A percentile compares a stretch with the other conserved stretches of the same genome.
Evolutionary conservation across 2,329 filamentous ascomycete species (phyloP).

Genomic region (Colletotrichum noveboracense): DNA sequence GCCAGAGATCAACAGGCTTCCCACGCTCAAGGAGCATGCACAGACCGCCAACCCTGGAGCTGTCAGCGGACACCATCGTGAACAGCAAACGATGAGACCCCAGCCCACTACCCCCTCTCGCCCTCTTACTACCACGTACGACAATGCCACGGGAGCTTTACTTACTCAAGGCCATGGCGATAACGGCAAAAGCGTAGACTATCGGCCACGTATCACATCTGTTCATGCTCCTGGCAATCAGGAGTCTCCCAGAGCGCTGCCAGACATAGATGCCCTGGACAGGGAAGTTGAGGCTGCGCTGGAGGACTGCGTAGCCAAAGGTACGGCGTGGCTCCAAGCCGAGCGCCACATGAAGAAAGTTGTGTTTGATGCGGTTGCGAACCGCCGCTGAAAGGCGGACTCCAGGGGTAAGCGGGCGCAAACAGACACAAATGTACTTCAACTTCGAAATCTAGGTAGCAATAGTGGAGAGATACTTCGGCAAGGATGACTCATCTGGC

Average conservation of each 20-base stretch:
- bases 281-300: background rate
- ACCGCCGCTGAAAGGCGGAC: background rate
- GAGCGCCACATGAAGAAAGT: background rate
- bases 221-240: background rate
- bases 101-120: background rate
- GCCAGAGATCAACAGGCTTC: background rate
- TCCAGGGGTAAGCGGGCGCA: background rate
- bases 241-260: background rate
- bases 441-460: background rate
- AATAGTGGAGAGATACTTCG: background rate
- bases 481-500: background rate
- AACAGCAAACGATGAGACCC: background rate
- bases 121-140: background rate
- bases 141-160: background rate
- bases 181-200: background rate
- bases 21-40: background rate
- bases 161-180: background rate
- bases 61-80: background rate
- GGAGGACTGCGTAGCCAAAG: background rate
- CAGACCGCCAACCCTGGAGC: background rate
- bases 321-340: background rate
- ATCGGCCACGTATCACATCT: background rate
- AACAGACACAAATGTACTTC: background rate
- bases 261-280: background rate
- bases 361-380: background rate